Evolutionary conservation across 2,329 filamentous ascomycete genomes (phyloP).

Genomic region (Aspergillus ruber): DNA sequence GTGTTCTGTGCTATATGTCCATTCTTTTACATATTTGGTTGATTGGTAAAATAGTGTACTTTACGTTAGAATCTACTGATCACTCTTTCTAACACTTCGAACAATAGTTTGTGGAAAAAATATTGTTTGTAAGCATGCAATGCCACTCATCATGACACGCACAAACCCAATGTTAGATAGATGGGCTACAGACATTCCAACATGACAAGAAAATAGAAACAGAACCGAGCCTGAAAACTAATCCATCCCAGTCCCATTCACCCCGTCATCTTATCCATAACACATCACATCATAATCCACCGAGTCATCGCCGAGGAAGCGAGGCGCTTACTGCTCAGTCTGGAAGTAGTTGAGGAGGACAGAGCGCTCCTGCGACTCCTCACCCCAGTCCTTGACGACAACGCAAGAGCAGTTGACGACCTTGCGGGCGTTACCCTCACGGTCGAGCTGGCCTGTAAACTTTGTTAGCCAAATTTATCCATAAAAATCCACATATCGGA

Average conservation of each 20-base stretch:
- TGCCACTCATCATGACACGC: too few relatives aligned
- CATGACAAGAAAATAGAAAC: too few relatives aligned
- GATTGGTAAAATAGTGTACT: too few relatives aligned
- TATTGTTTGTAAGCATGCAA: neutral
- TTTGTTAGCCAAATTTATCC: constrained; percentile 6
- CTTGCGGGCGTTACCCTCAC: constrained; percentile 99
- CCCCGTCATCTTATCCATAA: neutral
- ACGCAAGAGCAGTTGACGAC: constrained; percentile 99
- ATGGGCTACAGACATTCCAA: too few relatives aligned
- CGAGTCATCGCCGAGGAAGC: neutral
- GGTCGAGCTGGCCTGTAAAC: constrained; percentile 81
- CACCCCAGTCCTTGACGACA: constrained; percentile 99
- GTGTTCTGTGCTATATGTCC: neutral
- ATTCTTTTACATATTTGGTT: neutral
- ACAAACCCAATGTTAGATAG: too few relatives aligned
- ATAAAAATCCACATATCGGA: neutral
- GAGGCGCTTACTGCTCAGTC: constrained; percentile 53
- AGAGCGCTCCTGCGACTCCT: constrained; percentile 97
- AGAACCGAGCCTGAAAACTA: too few relatives aligned
- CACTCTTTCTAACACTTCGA: neutral
- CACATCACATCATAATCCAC: neutral
- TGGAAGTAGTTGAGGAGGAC: constrained; percentile 99
- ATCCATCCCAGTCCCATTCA: neutral
- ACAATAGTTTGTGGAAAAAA: neutral
- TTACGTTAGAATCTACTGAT: too few relatives aligned